A percentile compares a stretch with the other conserved stretches of the same genome.
Evolutionary conservation across 306 rosid genomes (phyloP).

Genomic region (Prunus padus): DNA sequence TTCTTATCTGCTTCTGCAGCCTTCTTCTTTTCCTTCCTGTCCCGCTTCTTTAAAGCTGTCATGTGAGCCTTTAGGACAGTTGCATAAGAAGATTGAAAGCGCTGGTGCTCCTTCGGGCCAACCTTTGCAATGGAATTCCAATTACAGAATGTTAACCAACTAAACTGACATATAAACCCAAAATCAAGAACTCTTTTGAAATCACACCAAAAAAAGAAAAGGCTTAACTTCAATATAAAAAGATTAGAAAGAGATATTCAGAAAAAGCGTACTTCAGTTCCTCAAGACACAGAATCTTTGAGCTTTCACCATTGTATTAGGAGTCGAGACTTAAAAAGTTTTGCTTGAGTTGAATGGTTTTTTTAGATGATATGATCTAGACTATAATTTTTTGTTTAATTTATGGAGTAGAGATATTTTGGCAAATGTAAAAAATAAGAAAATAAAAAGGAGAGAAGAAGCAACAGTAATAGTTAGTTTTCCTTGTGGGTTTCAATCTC

Average conservation of each 20-base stretch:
- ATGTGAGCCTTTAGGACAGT: slow-evolving; percentile 93
- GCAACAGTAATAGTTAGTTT: not conserved
- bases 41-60: slow-evolving; percentile 96
- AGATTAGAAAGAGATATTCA: not conserved
- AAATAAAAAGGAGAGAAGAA: not conserved
- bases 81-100: slow-evolving; percentile 96
- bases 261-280: not conserved
- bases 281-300: not conserved
- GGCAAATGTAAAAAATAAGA: not conserved
- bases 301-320: not conserved
- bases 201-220: not conserved
- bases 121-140: slow-evolving; percentile 54
- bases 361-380: not conserved
- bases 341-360: not conserved
- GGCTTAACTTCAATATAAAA: not conserved
- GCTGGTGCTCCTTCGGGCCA: slow-evolving; percentile 91
- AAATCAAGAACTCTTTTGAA: not conserved
- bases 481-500: not conserved
- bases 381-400: not conserved
- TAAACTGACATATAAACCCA: not conserved
- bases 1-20: slow-evolving; percentile 62
- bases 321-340: not conserved
- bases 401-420: not conserved
- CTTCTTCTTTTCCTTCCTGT: slow-evolving; percentile 94
- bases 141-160: not conserved